Percentiles rank a stretch among this genome's conserved stretches.
Evolutionary conservation across 495 filamentous ascomycete genomes (phyloP).

Genomic region (Wilcoxina mikolae): DNA sequence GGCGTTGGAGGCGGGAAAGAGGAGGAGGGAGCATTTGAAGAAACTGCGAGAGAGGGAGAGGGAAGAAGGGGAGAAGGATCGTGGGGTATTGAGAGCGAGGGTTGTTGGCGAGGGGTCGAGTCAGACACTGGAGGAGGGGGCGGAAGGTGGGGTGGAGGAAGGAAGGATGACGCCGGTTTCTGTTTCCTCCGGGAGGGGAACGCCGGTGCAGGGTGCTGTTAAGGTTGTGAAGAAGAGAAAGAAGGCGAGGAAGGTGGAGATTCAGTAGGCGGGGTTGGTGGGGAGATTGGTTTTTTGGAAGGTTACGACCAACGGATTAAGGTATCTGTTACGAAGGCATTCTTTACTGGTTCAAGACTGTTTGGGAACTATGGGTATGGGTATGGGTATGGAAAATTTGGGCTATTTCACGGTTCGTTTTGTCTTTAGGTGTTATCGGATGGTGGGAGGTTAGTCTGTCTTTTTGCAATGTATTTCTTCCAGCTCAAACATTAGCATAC

Average conservation of each 20-base stretch:
- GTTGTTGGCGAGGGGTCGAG: constrained; percentile 1
- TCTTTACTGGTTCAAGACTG: too few species aligned
- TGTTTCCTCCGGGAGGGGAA: constrained; percentile 1
- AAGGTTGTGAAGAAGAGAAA: constrained; percentile 28
- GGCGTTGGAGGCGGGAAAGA: constrained; percentile 18
- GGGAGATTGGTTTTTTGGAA: not conserved
- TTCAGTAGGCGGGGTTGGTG: constrained; percentile 11
- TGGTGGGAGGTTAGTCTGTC: too few species aligned
- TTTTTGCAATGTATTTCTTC: too few species aligned
- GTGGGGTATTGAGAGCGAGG: constrained; percentile 21
- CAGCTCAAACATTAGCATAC: too few species aligned
- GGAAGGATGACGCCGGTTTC: not conserved
- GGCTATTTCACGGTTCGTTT: too few species aligned
- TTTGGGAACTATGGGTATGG: too few species aligned
- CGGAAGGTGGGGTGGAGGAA: not conserved
- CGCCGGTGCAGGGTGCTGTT: constrained; percentile 6
- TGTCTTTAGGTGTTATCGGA: too few species aligned
- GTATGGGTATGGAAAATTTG: too few species aligned
- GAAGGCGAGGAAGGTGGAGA: constrained; percentile 27
- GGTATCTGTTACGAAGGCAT: too few species aligned
- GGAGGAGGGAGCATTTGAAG: constrained; percentile 12
- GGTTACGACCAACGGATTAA: too few species aligned
- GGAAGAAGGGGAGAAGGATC: constrained; percentile 22
- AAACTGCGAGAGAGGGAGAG: constrained; percentile 18
- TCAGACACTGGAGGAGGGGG: not conserved